Percentiles rank a stretch among this genome's conserved stretches.
phyloP scores from a whole-genome alignment of 1,139 yeast genomes.

The Magnusiomyces tetraspermus region DNA sequence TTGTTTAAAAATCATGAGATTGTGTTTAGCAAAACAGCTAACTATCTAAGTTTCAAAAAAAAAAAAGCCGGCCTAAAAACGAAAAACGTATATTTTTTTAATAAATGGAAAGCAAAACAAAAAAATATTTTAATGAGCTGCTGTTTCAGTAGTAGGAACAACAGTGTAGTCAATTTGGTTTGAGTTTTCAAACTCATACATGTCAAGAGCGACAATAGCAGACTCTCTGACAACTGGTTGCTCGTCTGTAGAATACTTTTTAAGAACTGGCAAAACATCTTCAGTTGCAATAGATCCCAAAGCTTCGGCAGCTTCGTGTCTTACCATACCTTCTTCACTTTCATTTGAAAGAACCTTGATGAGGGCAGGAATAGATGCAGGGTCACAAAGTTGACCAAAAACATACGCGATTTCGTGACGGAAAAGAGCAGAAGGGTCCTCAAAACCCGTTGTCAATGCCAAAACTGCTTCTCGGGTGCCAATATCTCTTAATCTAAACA shows the following conservation, averaged over 20 bases:
- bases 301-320: conserved; percentile 99
- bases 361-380: conserved; percentile 82
- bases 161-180: conserved; percentile 71
- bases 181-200: conserved; percentile 93
- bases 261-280: conserved; percentile 81
- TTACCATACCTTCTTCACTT: conserved; percentile 91
- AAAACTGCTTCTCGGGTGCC: conserved; percentile 88
- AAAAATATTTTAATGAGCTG: conserved; percentile 2
- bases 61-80: neutral
- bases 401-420: conserved; percentile 98
- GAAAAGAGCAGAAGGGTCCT: conserved; percentile 85
- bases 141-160: conserved; percentile 8
- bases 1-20: neutral
- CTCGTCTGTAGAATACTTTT: conserved; percentile 66
- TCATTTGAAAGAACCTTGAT: conserved; percentile 69
- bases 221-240: conserved; percentile 92
- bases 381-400: conserved; percentile 93
- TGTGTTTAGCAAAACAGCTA: neutral
- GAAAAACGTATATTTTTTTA: neutral
- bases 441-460: conserved; percentile 85
- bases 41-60: neutral
- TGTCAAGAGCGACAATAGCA: conserved; percentile 92
- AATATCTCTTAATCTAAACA: conserved; percentile 94
- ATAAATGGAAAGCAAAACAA: conserved; percentile 1
- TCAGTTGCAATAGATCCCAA: conserved; percentile 96